Conservation (phyloP, 257 asterid genomes). For the Penstemon davidsonii region DNA sequence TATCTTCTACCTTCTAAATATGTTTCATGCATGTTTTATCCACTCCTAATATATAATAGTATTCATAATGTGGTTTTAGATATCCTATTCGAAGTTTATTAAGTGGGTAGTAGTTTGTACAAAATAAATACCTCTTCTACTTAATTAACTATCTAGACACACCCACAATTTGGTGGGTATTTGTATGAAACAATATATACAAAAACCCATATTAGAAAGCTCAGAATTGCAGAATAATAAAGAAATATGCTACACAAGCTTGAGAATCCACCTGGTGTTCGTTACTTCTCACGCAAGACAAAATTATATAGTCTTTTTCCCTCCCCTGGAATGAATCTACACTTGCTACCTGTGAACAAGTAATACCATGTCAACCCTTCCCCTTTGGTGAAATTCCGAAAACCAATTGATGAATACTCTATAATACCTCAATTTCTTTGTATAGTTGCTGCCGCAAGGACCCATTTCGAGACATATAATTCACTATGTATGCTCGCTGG, state of each 20-base stretch:
- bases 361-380: conserved; percentile 22
- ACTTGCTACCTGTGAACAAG: conserved; percentile 83
- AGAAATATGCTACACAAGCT: conserved; percentile 7
- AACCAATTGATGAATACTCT: not conserved
- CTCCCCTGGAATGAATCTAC: conserved; percentile 99
- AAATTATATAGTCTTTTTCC: conserved; percentile 91
- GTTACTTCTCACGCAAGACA: conserved; percentile 98
- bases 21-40: too few relatives aligned
- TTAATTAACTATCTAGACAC: too few relatives aligned
- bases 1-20: too few relatives aligned
- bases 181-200: too few relatives aligned
- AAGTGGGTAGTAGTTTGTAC: too few relatives aligned
- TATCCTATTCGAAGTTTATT: too few relatives aligned
- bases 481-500: conserved; percentile 95
- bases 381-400: not conserved
- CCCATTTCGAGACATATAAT: conserved; percentile 97
- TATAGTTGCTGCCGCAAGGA: conserved; percentile 92
- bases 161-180: too few relatives aligned
- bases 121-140: too few relatives aligned
- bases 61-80: too few relatives aligned
- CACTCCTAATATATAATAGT: too few relatives aligned
- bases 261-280: conserved; percentile 81
- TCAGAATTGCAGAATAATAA: conserved; percentile 10
- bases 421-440: conserved; percentile 93
- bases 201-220: not conserved